phyloP scores from a whole-genome alignment of 345 rosid species.

The Rubroshorea leprosula region DNA sequence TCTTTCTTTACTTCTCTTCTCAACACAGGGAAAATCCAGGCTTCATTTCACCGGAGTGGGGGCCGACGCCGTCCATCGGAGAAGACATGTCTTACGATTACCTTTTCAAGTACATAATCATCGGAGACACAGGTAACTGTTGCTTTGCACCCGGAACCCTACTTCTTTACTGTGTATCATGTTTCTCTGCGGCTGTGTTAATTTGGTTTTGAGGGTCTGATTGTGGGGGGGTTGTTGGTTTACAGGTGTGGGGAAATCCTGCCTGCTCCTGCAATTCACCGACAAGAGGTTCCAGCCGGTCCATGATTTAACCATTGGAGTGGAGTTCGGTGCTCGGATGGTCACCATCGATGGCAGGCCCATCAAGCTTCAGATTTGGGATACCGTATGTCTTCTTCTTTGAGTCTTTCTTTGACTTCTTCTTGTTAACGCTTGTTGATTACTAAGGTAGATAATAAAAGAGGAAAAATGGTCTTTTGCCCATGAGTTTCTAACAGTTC shows the following conservation, averaged over 20 bases:
- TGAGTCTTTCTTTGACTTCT: not conserved
- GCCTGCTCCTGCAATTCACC: slow-evolving; percentile 63
- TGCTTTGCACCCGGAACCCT: not conserved
- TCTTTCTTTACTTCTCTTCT: not conserved
- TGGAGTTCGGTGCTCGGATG: slow-evolving; percentile 76
- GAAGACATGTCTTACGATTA: slow-evolving; percentile 59
- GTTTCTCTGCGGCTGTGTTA: not conserved
- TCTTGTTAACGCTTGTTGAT: no score
- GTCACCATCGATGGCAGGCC: slow-evolving; percentile 54
- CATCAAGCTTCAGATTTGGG: slow-evolving; percentile 75
- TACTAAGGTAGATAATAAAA: no score
- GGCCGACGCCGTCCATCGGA: not conserved
- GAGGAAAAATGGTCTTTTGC: no score
- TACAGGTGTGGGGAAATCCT: slow-evolving; percentile 67
- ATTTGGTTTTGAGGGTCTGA: not conserved
- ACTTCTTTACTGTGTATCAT: not conserved
- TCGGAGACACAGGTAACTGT: slow-evolving; percentile 27
- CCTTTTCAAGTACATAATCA: slow-evolving; percentile 67
- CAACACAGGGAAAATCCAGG: not conserved
- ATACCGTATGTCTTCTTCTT: slow-evolving; percentile 33
- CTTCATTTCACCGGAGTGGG: not conserved
- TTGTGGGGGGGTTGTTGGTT: no score
- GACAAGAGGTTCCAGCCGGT: slow-evolving; percentile 78
- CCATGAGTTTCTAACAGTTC: no score
- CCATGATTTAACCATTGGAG: slow-evolving; percentile 69